Evolutionary conservation across 2,329 filamentous ascomycete genomes (phyloP).

Genomic region (Phoma sp.): DNA sequence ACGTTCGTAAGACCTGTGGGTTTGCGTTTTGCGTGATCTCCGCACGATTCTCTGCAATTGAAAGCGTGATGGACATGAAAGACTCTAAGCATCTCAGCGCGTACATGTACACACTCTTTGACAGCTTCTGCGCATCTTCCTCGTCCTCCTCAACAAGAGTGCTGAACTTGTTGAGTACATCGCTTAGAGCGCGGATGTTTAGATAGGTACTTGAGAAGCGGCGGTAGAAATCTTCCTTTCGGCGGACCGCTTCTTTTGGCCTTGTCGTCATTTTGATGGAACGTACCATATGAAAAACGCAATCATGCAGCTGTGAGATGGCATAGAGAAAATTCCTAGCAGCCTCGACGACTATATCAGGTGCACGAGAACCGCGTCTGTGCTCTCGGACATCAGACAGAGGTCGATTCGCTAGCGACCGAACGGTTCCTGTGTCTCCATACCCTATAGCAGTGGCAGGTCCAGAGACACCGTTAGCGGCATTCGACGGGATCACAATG

Average conservation of each 20-base stretch:
- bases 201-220: conserved; percentile 63
- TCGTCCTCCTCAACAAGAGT: conserved; percentile 57
- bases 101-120: conserved; percentile 43
- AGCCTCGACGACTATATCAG: conserved; percentile 60
- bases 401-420: conserved; percentile 52
- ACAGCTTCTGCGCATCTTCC: conserved; percentile 51
- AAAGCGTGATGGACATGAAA: conserved; percentile 45
- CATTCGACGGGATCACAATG: conserved; percentile 50
- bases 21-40: conserved; percentile 63
- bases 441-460: conserved; percentile 43
- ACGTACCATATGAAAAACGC: conserved; percentile 44
- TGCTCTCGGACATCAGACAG: conserved; percentile 65
- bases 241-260: conserved; percentile 52
- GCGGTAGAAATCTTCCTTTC: conserved; percentile 56
- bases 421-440: conserved; percentile 43
- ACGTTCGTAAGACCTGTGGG: conserved; percentile 62
- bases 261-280: conserved; percentile 45
- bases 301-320: conserved; percentile 57
- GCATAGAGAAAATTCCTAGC: conserved; percentile 63
- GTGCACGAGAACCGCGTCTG: conserved; percentile 54
- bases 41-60: conserved; percentile 43
- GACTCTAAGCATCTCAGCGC: conserved; percentile 44
- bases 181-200: conserved; percentile 62
- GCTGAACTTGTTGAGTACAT: conserved; percentile 58
- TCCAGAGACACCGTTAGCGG: conserved; percentile 37